Evolutionary conservation across 2,329 filamentous ascomycete species (phyloP).

Genomic region (Endothia cerciana): DNA sequence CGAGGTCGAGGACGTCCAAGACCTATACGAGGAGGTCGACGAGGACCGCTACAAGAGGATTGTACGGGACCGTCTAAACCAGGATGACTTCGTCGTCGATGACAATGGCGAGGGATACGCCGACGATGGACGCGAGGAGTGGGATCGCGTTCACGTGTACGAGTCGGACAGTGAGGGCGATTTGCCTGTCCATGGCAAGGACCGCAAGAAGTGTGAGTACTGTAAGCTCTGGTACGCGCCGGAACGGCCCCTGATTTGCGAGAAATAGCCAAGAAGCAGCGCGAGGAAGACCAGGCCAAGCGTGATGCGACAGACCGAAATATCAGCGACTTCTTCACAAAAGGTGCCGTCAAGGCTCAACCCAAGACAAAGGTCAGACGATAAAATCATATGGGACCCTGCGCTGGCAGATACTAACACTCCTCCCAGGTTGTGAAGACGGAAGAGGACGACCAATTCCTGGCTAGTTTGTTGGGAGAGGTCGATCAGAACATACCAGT

Average conservation of each 20-base stretch:
- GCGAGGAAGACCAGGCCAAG: slow-evolving; percentile 83
- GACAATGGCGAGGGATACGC: slow-evolving; percentile 97
- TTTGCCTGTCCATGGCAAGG: slow-evolving; percentile 48
- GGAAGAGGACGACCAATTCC: slow-evolving; percentile 86
- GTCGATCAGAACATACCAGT: slow-evolving; percentile 75
- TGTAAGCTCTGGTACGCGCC: background rate
- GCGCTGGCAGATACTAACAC: slow-evolving; percentile 25
- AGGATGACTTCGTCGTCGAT: slow-evolving; percentile 98
- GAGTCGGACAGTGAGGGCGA: slow-evolving; percentile 79
- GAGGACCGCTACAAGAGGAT: slow-evolving; percentile 98
- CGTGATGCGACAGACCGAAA: slow-evolving; percentile 86
- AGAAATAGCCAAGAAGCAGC: slow-evolving; percentile 74
- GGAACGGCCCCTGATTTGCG: background rate
- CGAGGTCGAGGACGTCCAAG: slow-evolving; percentile 79
- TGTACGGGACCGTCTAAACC: slow-evolving; percentile 82
- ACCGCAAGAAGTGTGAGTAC: slow-evolving; percentile 55
- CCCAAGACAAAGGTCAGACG: slow-evolving; percentile 77
- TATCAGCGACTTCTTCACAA: slow-evolving; percentile 93
- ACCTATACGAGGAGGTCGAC: slow-evolving; percentile 94
- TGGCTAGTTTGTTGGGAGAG: slow-evolving; percentile 82
- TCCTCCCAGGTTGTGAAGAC: slow-evolving; percentile 69
- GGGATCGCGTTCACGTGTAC: slow-evolving; percentile 73
- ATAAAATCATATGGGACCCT: background rate
- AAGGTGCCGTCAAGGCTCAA: slow-evolving; percentile 67
- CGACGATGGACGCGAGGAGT: slow-evolving; percentile 94